phyloP scores from a whole-genome alignment of 2,329 filamentous ascomycete species.

The Exophiala xenobiotica region DNA sequence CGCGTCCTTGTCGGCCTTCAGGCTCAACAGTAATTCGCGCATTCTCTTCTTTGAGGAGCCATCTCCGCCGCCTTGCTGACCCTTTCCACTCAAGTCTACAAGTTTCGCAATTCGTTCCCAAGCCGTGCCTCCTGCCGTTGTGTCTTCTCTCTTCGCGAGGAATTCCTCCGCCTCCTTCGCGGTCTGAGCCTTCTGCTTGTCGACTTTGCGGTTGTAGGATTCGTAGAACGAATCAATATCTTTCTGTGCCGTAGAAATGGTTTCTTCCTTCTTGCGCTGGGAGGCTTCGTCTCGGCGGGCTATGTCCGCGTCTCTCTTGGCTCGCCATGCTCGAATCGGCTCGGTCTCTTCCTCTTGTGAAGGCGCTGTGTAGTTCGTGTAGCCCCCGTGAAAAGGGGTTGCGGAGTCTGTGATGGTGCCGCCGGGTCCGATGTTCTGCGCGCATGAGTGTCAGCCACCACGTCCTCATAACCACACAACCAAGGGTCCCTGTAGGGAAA shows the following conservation, averaged over 20 bases:
- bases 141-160: conserved; percentile 83
- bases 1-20: conserved; percentile 92
- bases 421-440: conserved; percentile 68
- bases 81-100: conserved; percentile 96
- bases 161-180: conserved; percentile 92
- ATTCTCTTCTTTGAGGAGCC: conserved; percentile 96
- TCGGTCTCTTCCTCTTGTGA: conserved; percentile 61
- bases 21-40: conserved; percentile 79
- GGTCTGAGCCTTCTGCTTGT: conserved; percentile 87
- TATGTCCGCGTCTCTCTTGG: conserved; percentile 79
- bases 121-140: conserved; percentile 88
- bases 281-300: conserved; percentile 83
- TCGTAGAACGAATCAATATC: conserved; percentile 99
- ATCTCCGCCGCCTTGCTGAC: conserved; percentile 72
- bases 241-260: conserved; percentile 81
- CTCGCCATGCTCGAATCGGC: conserved; percentile 74
- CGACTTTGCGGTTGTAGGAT: conserved; percentile 97
- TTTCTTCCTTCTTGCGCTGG: conserved; percentile 76
- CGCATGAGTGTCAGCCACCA: conserved; percentile 10
- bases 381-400: conserved; percentile 55
- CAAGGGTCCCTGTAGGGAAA: not conserved
- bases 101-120: conserved; percentile 98
- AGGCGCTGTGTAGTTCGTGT: conserved; percentile 53
- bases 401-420: conserved; percentile 75
- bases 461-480: not conserved